Evolutionary conservation across 75 land plant species (phyloP).

Genomic region (Selaginella tamariscina): DNA sequence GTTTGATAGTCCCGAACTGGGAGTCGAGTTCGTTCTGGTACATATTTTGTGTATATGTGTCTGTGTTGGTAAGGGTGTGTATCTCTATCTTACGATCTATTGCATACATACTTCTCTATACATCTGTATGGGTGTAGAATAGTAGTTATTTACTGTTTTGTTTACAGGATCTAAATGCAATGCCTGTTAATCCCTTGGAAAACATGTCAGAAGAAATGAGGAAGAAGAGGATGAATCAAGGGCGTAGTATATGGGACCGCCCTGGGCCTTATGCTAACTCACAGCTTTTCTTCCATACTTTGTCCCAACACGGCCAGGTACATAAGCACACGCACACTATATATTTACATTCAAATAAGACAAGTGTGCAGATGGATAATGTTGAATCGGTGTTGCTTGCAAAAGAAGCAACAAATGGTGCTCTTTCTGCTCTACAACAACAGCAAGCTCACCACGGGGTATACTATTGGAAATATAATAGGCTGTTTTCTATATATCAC

Average conservation of each 20-base stretch:
- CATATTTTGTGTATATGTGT: neutral
- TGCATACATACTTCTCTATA: neutral
- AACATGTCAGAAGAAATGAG: constrained; percentile 60
- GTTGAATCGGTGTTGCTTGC: constrained; percentile 28
- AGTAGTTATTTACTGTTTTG: neutral
- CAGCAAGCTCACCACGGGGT: constrained; percentile 58
- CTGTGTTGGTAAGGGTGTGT: neutral
- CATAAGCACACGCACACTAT: no score
- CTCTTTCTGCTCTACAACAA: constrained; percentile 45
- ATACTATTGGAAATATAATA: no score
- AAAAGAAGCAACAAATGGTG: constrained; percentile 44
- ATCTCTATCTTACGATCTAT: neutral
- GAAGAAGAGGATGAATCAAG: constrained; percentile 33
- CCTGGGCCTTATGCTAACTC: constrained; percentile 21
- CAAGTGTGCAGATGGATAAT: constrained; percentile 38
- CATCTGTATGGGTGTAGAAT: neutral
- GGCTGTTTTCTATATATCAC: no score
- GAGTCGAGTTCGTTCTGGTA: constrained; percentile 84
- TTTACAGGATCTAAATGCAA: constrained; percentile 79
- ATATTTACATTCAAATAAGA: no score
- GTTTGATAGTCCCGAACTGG: constrained; percentile 68
- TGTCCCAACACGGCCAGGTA: constrained; percentile 62
- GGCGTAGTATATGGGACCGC: constrained; percentile 38
- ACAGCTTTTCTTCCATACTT: constrained; percentile 28
- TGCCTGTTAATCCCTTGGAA: constrained; percentile 72